These are phyloP conservation scores for Lentinus polychrous DNA, from an alignment of 1,284 basidiomycete genomes.

Conservation along the genomic window DNA sequence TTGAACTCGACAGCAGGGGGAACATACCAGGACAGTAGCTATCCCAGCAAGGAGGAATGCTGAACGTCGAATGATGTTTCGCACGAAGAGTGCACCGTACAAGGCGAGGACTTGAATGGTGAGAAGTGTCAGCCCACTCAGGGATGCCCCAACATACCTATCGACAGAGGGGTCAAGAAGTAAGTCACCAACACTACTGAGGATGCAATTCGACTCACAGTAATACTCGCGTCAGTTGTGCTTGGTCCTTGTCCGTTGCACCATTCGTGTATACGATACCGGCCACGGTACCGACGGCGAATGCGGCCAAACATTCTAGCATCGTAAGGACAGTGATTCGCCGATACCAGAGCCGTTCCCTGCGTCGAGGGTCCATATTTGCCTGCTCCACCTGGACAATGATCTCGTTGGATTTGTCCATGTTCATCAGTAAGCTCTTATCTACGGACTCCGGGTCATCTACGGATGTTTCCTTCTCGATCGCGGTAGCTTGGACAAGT, in stretches of 20 bases:
- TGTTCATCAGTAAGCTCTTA: background rate
- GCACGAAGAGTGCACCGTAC: background rate
- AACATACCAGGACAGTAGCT: constrained; percentile 7
- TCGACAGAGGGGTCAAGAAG: background rate
- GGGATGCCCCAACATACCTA: constrained; percentile 13
- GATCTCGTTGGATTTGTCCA: background rate
- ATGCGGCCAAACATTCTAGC: constrained; percentile 17
- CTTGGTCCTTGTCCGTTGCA: constrained; percentile 4
- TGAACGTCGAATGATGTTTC: background rate
- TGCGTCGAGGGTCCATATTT: constrained; percentile 12
- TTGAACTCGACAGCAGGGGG: background rate
- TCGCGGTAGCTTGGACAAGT: constrained; percentile 24
- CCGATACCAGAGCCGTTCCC: constrained; percentile 23
- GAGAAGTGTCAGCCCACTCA: background rate
- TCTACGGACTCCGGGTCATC: background rate
- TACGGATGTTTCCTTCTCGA: background rate
- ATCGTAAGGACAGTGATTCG: constrained; percentile 17
- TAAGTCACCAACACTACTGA: background rate
- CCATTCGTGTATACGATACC: constrained; percentile 19
- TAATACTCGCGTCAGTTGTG: constrained; percentile 10
- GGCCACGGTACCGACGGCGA: constrained; percentile 22
- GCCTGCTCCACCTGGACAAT: constrained; percentile 4
- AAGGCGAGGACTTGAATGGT: background rate
- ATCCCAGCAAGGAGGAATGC: background rate
- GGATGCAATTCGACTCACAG: constrained; percentile 13